Conservation (phyloP, 1,284 basidiomycete species). For the Fomes fomentarius region DNA sequence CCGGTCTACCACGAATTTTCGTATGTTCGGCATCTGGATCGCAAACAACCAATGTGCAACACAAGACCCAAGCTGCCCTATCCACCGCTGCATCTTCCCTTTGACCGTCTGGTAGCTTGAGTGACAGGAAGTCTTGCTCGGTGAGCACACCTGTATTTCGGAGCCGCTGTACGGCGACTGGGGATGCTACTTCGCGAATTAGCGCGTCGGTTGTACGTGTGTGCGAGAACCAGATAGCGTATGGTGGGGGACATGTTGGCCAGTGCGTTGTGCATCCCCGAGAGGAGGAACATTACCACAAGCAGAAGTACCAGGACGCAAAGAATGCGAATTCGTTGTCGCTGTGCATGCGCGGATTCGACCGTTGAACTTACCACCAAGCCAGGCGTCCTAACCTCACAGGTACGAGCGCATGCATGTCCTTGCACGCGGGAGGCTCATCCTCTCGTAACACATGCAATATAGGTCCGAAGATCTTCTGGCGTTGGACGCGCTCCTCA, state of each 20-base stretch:
- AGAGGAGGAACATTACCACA: constrained; percentile 58
- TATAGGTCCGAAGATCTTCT: constrained; percentile 56
- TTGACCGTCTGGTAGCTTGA: too few relatives aligned
- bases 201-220: constrained; percentile 52
- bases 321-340: constrained; percentile 66
- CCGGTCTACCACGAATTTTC: too few relatives aligned
- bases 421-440: constrained; percentile 28
- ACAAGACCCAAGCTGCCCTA: too few relatives aligned
- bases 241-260: constrained; percentile 61
- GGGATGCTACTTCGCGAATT: constrained; percentile 57
- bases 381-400: constrained; percentile 66
- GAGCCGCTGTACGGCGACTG: constrained; percentile 59
- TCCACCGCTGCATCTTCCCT: too few relatives aligned
- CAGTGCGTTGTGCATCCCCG: constrained; percentile 40
- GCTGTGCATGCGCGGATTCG: constrained; percentile 27
- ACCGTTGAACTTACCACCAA: constrained; percentile 49
- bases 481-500: constrained; percentile 55
- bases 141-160: constrained; percentile 41
- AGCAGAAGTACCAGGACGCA: too few relatives aligned
- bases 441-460: constrained; percentile 45
- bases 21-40: too few relatives aligned
- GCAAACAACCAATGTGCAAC: too few relatives aligned
- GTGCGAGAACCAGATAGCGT: constrained; percentile 71
- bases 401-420: constrained; percentile 57
- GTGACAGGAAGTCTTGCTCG: constrained; percentile 57